These are phyloP conservation scores for Verticillium zaregamsianum DNA, from an alignment of 2,329 filamentous ascomycete species.

Conservation along the genomic window DNA sequence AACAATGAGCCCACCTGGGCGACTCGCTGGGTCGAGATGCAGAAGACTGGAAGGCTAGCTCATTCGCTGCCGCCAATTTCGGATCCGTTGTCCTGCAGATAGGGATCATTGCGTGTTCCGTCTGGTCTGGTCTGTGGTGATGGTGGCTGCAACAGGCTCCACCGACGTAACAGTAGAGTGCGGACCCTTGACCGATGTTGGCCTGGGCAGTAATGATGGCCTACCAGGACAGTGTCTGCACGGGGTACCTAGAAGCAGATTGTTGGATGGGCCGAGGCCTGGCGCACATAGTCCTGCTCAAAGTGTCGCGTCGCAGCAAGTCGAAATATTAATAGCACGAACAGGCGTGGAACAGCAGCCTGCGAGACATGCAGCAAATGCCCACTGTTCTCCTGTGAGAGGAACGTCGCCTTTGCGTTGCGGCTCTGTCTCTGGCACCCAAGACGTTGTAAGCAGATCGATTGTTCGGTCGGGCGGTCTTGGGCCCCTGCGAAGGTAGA, in stretches of 20 bases:
- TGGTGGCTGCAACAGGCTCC: constrained; percentile 7
- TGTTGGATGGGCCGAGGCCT: neutral
- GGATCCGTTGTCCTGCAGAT: constrained; percentile 12
- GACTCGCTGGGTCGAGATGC: constrained; percentile 9
- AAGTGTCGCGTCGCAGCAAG: neutral
- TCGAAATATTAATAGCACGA: neutral
- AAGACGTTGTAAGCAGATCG: neutral
- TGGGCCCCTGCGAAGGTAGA: neutral
- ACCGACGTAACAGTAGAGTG: constrained; percentile 14
- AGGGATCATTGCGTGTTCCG: constrained; percentile 10
- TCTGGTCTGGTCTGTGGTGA: neutral
- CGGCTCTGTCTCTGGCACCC: neutral
- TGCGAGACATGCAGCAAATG: neutral
- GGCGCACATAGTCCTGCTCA: neutral
- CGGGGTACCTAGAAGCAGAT: neutral
- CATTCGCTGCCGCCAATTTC: constrained; percentile 8
- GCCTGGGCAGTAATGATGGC: neutral
- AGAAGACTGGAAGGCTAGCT: neutral
- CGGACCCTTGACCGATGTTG: neutral
- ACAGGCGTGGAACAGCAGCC: neutral
- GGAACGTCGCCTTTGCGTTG: neutral
- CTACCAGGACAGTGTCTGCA: constrained; percentile 4
- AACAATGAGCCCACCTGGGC: constrained; percentile 6
- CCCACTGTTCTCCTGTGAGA: neutral
- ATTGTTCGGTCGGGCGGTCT: neutral